Base-by-base conservation (phyloP, 768 basidiomycete genomes). In the Lactarius tabidus region DNA sequence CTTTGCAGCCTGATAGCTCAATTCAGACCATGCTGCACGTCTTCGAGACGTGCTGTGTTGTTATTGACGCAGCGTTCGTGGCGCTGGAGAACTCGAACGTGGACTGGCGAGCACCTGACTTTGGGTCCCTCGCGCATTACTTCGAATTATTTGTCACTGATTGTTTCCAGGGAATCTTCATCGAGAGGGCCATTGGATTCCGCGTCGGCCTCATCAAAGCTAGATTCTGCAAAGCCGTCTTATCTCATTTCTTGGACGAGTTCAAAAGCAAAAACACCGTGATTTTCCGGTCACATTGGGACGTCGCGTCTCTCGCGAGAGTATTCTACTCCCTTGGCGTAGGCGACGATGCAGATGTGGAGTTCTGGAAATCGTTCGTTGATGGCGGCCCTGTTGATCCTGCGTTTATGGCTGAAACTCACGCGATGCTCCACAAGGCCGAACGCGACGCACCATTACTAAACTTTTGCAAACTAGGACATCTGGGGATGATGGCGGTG, bases 31-130 rank as follows among this genome's bases (percentile, higher is more conserved):
- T 52, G 29, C 28, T 61, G 18, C 59, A 23, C 17, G 23, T 52
- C 12, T 61, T 65, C 26, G 59, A 35, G 17, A 38, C 36, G 3
- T 65, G 64, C 29, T 33, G 23, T 35, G 43, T 20, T 1, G 59
- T 65, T 17, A 20, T 65, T 36, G 64, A 65, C 35, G 31, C 23
- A 2, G 48, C 29, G 5, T 20, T 65, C 10, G 9, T 26, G 2
- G 7, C 17, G 6, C 55, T 65, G 8, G 45, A 56, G 39, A 17
- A n/a, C 31, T 65, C 64, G 36, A 56, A 6, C 0, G 29, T 57
- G 53, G 52, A 57, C 64, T 65, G 59, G 59, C 45, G 59, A 2
- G 29, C 36, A 26, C 64, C 59, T 9, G 60, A 65, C 38, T 56
- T 60, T 14, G 55, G 59, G 6, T 57, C 55, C 1, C 39, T 65